These are phyloP conservation scores for Bipolaris sorokiniana DNA, from an alignment of 2,329 filamentous ascomycete genomes.

Conservation along the genomic window DNA sequence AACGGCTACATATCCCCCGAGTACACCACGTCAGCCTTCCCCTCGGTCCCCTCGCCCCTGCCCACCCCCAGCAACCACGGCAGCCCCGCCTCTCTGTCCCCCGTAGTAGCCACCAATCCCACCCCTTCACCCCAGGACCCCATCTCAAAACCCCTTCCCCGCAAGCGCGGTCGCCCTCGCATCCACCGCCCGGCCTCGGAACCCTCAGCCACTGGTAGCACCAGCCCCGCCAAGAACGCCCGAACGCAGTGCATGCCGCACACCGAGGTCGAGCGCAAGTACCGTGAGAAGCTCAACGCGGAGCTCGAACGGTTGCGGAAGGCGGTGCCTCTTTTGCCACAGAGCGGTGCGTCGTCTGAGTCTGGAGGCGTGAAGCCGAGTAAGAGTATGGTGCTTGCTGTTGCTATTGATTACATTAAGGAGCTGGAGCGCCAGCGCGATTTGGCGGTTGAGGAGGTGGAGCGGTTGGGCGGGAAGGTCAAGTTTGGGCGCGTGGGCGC, in stretches of 20 bases:
- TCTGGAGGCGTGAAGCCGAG: conserved; percentile 18
- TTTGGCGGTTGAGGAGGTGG: conserved; percentile 15
- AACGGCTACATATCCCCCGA: conserved; percentile 7
- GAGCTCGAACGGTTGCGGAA: conserved; percentile 33
- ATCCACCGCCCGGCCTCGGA: conserved; percentile 12
- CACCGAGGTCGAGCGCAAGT: conserved; percentile 29
- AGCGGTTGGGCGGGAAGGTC: conserved; percentile 16
- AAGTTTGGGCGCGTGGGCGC: conserved; percentile 3
- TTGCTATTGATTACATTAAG: conserved; percentile 23
- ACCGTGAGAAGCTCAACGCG: conserved; percentile 28
- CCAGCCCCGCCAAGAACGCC: not conserved
- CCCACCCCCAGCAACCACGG: conserved; percentile 7
- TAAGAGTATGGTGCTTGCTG: conserved; percentile 22
- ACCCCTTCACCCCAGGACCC: conserved; percentile 1
- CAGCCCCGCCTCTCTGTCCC: conserved; percentile 6
- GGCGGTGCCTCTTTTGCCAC: conserved; percentile 31
- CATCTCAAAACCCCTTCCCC: conserved; percentile 8
- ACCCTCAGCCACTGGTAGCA: not conserved
- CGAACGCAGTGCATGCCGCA: conserved; percentile 25
- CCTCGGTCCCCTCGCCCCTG: conserved; percentile 10
- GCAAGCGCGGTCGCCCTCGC: conserved; percentile 14
- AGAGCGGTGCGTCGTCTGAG: conserved; percentile 12
- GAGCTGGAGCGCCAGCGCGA: conserved; percentile 18
- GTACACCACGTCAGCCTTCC: conserved; percentile 1
- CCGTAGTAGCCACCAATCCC: not conserved